Conservation (phyloP, 805 yeast species). For the Candida gorgasii region DNA sequence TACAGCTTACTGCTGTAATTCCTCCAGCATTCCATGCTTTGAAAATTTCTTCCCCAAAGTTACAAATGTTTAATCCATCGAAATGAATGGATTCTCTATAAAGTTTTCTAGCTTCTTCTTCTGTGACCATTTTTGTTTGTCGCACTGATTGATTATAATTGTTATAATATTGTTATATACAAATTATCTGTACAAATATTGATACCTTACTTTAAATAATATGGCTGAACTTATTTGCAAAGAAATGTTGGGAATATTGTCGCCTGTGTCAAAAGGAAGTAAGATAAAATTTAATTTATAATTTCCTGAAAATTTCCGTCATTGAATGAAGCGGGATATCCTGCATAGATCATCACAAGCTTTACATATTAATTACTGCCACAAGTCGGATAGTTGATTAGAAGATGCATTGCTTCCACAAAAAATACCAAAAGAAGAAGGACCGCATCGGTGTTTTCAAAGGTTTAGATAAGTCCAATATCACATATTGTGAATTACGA, state of each 20-base stretch:
- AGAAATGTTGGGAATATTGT: too few species aligned
- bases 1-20: conserved; percentile 14
- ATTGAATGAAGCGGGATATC: neutral
- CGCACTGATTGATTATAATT: neutral
- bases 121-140: conserved; percentile 8
- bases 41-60: conserved; percentile 14
- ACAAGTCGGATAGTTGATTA: too few species aligned
- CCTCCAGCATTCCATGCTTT: conserved; percentile 14
- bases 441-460: neutral
- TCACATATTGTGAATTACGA: neutral
- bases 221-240: neutral
- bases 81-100: conserved; percentile 13
- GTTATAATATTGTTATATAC: neutral
- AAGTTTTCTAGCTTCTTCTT: conserved; percentile 12
- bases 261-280: too few species aligned
- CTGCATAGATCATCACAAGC: neutral
- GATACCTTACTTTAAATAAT: neutral
- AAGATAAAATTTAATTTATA: too few species aligned
- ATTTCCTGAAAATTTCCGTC: neutral
- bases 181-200: too few species aligned
- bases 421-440: neutral
- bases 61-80: conserved; percentile 14
- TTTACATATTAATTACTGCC: too few species aligned
- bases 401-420: too few species aligned
- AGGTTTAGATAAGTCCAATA: too few species aligned